Evolutionary conservation across 495 filamentous ascomycete species (phyloP), one percentile per base, ranked within the genome.

Genomic region (Lindgomyces ingoldianus): DNA sequence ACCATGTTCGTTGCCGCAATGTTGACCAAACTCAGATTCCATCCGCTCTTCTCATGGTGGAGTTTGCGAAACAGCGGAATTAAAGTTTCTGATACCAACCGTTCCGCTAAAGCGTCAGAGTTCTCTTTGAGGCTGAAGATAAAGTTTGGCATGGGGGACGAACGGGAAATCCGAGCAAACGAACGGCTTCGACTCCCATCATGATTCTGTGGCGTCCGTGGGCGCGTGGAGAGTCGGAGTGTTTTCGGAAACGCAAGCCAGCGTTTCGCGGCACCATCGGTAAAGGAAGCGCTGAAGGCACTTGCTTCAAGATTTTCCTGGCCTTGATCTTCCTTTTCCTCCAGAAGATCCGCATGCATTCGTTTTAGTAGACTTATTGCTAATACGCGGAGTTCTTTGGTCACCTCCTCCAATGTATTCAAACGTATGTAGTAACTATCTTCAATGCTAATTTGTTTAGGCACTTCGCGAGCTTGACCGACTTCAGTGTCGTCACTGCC

Each of bases 401-500:
- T 77, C 1, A 91, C 83, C 47, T 86, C 80, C 1, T 83, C 73
- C 45, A 87, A 63, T 0, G 79, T 83, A 65, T 86, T 81, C 0
- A 96, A 78, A 1, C 84, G 83, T 49, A 81, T 79, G 72, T 94
- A 98, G 4, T n/a, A n/a, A n/a, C 90, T 90, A 73, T 98, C 91
- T 72, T 98, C 93, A 62, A 98, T 95, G 74, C 90, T 93, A 73
- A 98, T 96, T 73, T 96, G 92, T 12, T 85, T 85, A 0, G 93
- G 93, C 14, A 96, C 74, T 41, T 84, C 85, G 66, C 85, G 83
- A 1, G 87, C 89, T 63, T 86, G 81, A 19, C 83, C 80, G 18
- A 98, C 91, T 44, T 89, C 85, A 8, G 82, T 78, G 57, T 80
- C 70, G 70, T 90, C 88, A 16, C 84, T 74, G 41, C 85, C 88